Conservation (phyloP, 2,329 filamentous ascomycete species). For the Aureobasidium zeae region DNA sequence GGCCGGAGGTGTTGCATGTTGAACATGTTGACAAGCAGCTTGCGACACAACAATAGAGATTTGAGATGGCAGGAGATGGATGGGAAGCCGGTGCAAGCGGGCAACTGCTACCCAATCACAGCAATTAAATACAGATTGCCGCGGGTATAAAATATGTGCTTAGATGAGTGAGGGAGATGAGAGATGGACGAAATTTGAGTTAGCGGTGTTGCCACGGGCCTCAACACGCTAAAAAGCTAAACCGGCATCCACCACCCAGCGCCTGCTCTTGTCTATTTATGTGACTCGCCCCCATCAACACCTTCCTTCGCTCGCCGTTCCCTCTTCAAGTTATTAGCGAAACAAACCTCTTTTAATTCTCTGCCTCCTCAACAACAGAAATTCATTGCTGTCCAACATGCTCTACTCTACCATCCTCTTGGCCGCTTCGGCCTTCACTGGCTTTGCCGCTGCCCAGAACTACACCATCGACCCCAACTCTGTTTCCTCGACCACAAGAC, state of each 20-base stretch:
- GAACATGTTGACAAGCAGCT: background rate
- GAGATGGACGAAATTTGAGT: conserved; percentile 8
- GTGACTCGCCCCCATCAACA: conserved; percentile 1
- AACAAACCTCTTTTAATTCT: background rate
- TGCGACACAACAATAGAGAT: too few relatives aligned
- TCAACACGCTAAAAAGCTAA: too few relatives aligned
- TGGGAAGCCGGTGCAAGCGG: conserved; percentile 5
- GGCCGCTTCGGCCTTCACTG: conserved; percentile 39
- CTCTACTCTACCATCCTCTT: conserved; percentile 39
- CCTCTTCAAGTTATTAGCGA: background rate
- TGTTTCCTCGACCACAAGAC: conserved; percentile 31
- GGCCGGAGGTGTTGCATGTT: background rate
- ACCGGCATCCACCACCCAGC: conserved; percentile 3
- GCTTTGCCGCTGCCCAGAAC: conserved; percentile 37
- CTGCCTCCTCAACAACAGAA: conserved; percentile 9
- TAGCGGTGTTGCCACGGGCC: conserved; percentile 9
- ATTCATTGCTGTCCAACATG: conserved; percentile 32
- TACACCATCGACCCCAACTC: conserved; percentile 35
- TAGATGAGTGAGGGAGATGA: conserved; percentile 12
- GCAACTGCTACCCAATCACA: conserved; percentile 1
- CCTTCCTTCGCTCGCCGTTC: conserved; percentile 1
- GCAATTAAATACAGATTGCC: background rate
- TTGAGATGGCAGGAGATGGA: too few relatives aligned
- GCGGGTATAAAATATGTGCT: conserved; percentile 2
- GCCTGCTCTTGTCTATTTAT: conserved; percentile 1